These are phyloP conservation scores for Daldinia caldariorum DNA, from an alignment of 495 filamentous ascomycete species.

Conservation along the genomic window DNA sequence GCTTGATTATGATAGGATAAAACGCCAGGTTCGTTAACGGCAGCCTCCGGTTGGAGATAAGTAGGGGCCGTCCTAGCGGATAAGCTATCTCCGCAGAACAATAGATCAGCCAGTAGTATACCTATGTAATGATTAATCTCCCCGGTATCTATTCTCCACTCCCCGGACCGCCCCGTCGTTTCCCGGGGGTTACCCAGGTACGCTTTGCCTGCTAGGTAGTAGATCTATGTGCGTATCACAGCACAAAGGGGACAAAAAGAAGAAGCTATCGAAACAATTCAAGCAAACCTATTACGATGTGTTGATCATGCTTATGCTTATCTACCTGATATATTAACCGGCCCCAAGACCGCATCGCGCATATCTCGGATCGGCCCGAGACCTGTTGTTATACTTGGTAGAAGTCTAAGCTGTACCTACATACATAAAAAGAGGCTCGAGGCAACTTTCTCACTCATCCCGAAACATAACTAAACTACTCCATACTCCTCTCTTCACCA, in stretches of 20 bases:
- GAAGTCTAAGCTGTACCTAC: neutral
- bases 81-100: constrained; percentile 31
- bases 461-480: neutral
- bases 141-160: constrained; percentile 32
- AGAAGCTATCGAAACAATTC: neutral
- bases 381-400: neutral
- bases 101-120: constrained; percentile 14
- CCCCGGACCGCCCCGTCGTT: constrained; percentile 36
- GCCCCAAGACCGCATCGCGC: neutral
- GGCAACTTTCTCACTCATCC: neutral
- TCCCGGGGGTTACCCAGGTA: constrained; percentile 15
- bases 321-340: constrained; percentile 1
- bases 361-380: neutral
- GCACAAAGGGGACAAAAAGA: too few relatives aligned
- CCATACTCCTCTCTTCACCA: neutral
- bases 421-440: neutral
- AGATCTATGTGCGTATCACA: too few relatives aligned
- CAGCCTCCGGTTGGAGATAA: constrained; percentile 33
- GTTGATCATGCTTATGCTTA: constrained; percentile 5
- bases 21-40: constrained; percentile 5
- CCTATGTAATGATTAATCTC: too few relatives aligned
- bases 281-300: too few relatives aligned
- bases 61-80: constrained; percentile 11
- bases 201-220: neutral
- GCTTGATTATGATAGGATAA: neutral